Evolutionary conservation across 192 early-diverging fungal genomes (phyloP), one percentile per base, ranked within the genome.

Genomic region (Umbelopsis isabellina): DNA sequence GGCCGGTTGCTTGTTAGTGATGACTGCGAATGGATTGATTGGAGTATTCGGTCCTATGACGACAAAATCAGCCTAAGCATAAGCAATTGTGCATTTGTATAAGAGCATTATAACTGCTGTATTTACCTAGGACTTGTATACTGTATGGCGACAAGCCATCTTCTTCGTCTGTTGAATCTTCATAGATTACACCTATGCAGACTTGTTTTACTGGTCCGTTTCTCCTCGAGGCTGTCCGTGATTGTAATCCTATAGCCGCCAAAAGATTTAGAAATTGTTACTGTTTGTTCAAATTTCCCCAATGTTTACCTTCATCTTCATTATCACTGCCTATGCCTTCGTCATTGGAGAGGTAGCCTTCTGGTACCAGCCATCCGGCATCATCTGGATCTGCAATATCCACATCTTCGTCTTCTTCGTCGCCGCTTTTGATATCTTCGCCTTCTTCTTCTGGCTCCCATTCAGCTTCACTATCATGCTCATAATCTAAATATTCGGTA

Each of bases 371-470:
- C 90, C 92, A 95, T 15, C 85, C 91, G 23, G 91, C 87, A 68
- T 79, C 77, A 30, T 79, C 77, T 23, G 64, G 69, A 46, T 79
- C 72, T 53, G 45, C 47, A 47, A 66, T 35, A 49, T 79, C 77
- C 1, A 45, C 23, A 47, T 79, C 89, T 27, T 90, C 89, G 3
- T 92, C 91, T 6, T 93, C 92, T 33, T 94, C 94, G 71, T 89
- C 88, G 7, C 91, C 92, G 75, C 87, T 91, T 48, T 81, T 84
- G 15, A 91, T 80, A 51, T 95, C 93, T 69, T 97, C 95, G 20
- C 95, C 95, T 68, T 92, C 91, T 37, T 92, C 95, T 44, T 94
- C 93, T 33, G 87, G 89, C 37, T 93, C 93, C 95, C 95, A 97
- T 78, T 95, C 95, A 0, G 88, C 90, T 52, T 95, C 94, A 72